These are phyloP conservation scores for Brasenia schreberi DNA, from an alignment of 164 flowering plant genomes.

Conservation along the genomic window DNA sequence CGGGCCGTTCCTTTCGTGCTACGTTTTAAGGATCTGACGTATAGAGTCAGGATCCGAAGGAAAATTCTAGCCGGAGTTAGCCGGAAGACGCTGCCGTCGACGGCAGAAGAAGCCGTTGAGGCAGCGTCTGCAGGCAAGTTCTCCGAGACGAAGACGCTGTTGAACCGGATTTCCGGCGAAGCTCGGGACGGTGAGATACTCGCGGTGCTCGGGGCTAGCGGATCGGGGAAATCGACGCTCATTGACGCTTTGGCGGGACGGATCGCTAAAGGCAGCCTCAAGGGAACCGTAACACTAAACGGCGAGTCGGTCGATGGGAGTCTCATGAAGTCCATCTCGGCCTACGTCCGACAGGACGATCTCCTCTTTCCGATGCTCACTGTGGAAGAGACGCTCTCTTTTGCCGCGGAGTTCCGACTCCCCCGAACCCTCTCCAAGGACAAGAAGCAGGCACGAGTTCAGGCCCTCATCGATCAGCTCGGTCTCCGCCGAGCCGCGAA, in stretches of 20 bases:
- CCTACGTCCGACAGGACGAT: constrained; percentile 64
- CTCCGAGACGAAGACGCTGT: constrained; percentile 21
- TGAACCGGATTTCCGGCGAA: constrained; percentile 33
- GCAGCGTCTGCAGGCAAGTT: neutral
- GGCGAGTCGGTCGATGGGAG: constrained; percentile 21
- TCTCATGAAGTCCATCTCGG: constrained; percentile 30
- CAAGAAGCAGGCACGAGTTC: constrained; percentile 43
- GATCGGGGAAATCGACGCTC: constrained; percentile 57
- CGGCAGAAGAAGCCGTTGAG: constrained; percentile 2
- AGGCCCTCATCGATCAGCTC: constrained; percentile 46
- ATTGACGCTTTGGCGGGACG: constrained; percentile 85
- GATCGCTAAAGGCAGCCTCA: constrained; percentile 54
- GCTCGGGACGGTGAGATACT: constrained; percentile 39
- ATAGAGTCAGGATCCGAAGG: constrained; percentile 39
- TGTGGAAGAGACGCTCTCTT: constrained; percentile 55
- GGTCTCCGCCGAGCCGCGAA: constrained; percentile 44
- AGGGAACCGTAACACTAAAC: constrained; percentile 41
- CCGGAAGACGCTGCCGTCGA: constrained; percentile 5
- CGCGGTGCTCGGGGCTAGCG: constrained; percentile 50
- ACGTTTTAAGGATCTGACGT: constrained; percentile 26
- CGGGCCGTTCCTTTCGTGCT: neutral
- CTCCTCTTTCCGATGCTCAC: constrained; percentile 52
- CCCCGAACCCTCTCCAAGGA: constrained; percentile 39
- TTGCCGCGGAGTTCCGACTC: constrained; percentile 50
- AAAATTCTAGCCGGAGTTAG: constrained; percentile 6